Conservation (phyloP, 768 basidiomycete genomes). For the Tricholoma saponaceum region DNA sequence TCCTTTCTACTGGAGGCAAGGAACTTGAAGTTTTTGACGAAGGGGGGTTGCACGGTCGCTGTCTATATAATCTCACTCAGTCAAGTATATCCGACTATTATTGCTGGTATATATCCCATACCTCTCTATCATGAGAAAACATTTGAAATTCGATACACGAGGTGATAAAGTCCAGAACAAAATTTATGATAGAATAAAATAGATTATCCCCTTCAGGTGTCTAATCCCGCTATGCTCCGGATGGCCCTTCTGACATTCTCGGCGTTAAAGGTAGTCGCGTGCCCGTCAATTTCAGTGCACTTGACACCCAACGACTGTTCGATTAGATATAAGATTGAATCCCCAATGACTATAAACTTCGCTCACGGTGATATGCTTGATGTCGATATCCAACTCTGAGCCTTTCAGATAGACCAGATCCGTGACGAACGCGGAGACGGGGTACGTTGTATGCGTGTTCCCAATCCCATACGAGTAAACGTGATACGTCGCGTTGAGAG, state of each 20-base stretch:
- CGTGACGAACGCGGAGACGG: constrained; percentile 77
- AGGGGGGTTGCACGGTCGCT: too few species aligned
- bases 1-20: background rate
- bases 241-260: constrained; percentile 41
- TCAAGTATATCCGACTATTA: background rate
- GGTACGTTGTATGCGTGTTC: constrained; percentile 60
- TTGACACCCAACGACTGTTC: constrained; percentile 54
- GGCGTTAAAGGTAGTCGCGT: constrained; percentile 38
- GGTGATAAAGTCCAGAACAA: background rate
- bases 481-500: constrained; percentile 62
- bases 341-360: background rate
- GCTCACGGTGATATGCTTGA: constrained; percentile 56
- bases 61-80: too few species aligned
- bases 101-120: background rate
- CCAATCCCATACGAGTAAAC: constrained; percentile 51
- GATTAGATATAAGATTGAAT: background rate
- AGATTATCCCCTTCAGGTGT: background rate
- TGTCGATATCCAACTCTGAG: constrained; percentile 59
- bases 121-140: background rate
- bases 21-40: too few species aligned
- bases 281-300: constrained; percentile 43
- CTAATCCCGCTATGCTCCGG: constrained; percentile 2
- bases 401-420: constrained; percentile 78
- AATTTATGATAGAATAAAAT: background rate
- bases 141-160: background rate